These are phyloP conservation scores for Cyberlindnera mycetangii DNA, from an alignment of 805 yeast species.

Conservation along the genomic window DNA sequence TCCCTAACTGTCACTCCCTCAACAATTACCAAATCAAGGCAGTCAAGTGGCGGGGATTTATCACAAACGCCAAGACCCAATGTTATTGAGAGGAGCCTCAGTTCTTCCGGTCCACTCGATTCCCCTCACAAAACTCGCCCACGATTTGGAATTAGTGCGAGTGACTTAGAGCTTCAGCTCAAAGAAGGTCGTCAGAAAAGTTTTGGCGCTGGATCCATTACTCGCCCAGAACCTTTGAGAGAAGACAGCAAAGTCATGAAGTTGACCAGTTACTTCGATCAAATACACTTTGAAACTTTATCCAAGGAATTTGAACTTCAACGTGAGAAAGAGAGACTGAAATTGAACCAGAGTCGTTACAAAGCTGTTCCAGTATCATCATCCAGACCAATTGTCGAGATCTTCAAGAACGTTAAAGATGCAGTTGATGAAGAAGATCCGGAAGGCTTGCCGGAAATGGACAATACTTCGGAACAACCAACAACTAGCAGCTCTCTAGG, in stretches of 20 bases:
- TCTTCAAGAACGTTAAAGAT: slow-evolving; percentile 83
- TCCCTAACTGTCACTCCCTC: slow-evolving; percentile 8
- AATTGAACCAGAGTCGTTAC: slow-evolving; percentile 56
- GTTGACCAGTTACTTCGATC: slow-evolving; percentile 64
- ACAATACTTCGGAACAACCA: slow-evolving; percentile 10
- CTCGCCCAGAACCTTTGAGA: slow-evolving; percentile 16
- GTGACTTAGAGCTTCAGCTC: slow-evolving; percentile 27
- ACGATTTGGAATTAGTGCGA: slow-evolving; percentile 26
- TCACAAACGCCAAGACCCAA: slow-evolving; percentile 7
- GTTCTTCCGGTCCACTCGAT: slow-evolving; percentile 1
- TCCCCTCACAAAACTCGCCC: slow-evolving; percentile 3
- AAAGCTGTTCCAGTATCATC: slow-evolving; percentile 68
- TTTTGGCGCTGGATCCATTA: slow-evolving; percentile 2
- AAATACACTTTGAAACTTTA: slow-evolving; percentile 73
- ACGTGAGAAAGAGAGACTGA: slow-evolving; percentile 72
- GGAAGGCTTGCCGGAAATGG: slow-evolving; percentile 26
- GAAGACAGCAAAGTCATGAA: slow-evolving; percentile 53
- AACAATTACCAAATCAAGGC: slow-evolving; percentile 8
- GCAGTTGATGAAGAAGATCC: slow-evolving; percentile 64
- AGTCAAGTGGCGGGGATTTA: slow-evolving; percentile 8
- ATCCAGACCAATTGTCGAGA: slow-evolving; percentile 86
- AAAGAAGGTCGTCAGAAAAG: slow-evolving; percentile 28
- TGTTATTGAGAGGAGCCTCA: slow-evolving; percentile 5
- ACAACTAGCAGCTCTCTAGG: slow-evolving; percentile 9
- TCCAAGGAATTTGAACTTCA: slow-evolving; percentile 86